A percentile compares a stretch with the other conserved stretches of the same genome.
phyloP scores from a whole-genome alignment of 768 basidiomycete species.

The Lactarius tabidus region DNA sequence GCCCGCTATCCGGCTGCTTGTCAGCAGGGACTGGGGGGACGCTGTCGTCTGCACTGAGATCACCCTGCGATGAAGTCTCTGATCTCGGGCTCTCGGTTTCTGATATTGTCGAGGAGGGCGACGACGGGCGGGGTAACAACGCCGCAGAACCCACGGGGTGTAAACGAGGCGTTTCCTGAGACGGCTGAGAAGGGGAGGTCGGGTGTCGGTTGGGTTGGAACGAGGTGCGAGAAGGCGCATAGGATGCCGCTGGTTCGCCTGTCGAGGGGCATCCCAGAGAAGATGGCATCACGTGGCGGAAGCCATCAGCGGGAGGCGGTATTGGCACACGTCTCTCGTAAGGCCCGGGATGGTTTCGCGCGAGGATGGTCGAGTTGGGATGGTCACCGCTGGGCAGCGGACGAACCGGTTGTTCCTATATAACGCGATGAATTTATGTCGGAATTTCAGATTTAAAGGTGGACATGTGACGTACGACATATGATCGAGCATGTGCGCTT shows the following conservation, averaged over 20 bases:
- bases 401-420: conserved; percentile 20
- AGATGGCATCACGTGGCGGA: conserved; percentile 2
- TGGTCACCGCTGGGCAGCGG: conserved; percentile 4
- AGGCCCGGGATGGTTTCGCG: conserved; percentile 10
- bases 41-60: conserved; percentile 17
- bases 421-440: background rate
- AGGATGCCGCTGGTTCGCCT: conserved; percentile 3
- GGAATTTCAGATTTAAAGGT: background rate
- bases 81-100: conserved; percentile 23
- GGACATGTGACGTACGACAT: background rate
- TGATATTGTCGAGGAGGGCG: conserved; percentile 23
- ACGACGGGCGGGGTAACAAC: conserved; percentile 14
- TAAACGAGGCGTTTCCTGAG: conserved; percentile 15
- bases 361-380: background rate
- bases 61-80: conserved; percentile 14
- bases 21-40: conserved; percentile 13
- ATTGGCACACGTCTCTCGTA: conserved; percentile 12
- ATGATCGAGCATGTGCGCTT: background rate
- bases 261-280: background rate
- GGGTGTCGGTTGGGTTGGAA: conserved; percentile 8
- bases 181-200: conserved; percentile 9
- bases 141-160: conserved; percentile 11
- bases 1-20: conserved; percentile 26
- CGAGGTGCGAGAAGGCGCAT: conserved; percentile 4
- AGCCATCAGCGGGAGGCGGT: conserved; percentile 13